A percentile compares a stretch with the other conserved stretches of the same genome.
Evolutionary conservation across 768 basidiomycete genomes (phyloP).

Genomic region (Mycena kentingensis): DNA sequence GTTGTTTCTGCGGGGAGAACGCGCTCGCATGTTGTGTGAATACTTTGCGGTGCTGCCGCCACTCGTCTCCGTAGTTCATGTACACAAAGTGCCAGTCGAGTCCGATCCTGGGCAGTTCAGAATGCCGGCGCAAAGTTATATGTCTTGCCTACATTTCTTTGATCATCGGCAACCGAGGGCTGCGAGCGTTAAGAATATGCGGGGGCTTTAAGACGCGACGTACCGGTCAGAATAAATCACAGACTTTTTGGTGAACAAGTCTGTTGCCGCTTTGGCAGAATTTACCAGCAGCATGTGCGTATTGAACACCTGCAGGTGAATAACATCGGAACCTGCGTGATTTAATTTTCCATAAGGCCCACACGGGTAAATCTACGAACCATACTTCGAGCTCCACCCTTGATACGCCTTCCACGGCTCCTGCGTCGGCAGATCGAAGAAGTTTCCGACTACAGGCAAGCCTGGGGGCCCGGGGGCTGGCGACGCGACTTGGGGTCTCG

Average conservation of each 20-base stretch:
- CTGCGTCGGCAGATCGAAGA: slow-evolving; percentile 38
- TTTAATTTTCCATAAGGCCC: background rate
- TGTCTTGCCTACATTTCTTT: slow-evolving; percentile 17
- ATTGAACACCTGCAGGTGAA: slow-evolving; percentile 23
- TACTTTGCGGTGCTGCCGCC: slow-evolving; percentile 23
- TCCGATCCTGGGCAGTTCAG: slow-evolving; percentile 14
- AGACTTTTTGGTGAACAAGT: slow-evolving; percentile 21
- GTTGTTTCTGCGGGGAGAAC: slow-evolving; percentile 3
- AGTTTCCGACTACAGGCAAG: slow-evolving; percentile 42
- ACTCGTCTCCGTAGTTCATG: slow-evolving; percentile 23
- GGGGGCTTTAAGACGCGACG: slow-evolving; percentile 7
- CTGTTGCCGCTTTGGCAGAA: slow-evolving; percentile 19
- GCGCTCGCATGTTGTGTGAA: slow-evolving; percentile 19
- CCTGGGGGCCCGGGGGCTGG: slow-evolving; percentile 40
- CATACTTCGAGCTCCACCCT: slow-evolving; percentile 40
- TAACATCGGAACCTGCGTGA: slow-evolving; percentile 20
- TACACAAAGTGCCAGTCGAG: slow-evolving; percentile 26
- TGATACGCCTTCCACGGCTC: slow-evolving; percentile 40
- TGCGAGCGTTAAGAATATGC: background rate
- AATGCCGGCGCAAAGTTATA: background rate
- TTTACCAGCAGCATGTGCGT: slow-evolving; percentile 24
- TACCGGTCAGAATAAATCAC: slow-evolving; percentile 25
- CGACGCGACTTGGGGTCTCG: slow-evolving; percentile 12
- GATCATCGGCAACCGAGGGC: slow-evolving; percentile 26
- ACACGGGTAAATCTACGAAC: slow-evolving; percentile 14